Base-by-base conservation (phyloP, 2,329 filamentous ascomycete species). In the Penicillium sp. region DNA sequence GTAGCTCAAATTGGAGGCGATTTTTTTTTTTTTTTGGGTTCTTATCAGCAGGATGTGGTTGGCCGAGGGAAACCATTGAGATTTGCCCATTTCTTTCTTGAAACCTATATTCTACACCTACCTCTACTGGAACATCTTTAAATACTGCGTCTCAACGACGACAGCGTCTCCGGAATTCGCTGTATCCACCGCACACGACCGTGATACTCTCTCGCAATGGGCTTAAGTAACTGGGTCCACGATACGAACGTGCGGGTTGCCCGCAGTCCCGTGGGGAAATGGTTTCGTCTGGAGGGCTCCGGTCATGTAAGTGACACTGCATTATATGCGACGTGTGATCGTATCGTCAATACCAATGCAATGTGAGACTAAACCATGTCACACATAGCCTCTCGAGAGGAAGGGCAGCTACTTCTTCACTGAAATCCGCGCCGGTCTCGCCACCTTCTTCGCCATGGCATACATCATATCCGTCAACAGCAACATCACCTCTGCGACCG, bases 211-310 rank as follows among this genome's bases (percentile, higher is more conserved):
- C 3, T 38, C 50, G 53, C 4, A 33, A 67, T 68, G 66, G 57
- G 55, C 12, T 27, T 62, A 21, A 57, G 56, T 40, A 45, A 8
- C 13, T 68, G 66, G 64, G 58, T 68, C 47, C 58, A 65, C n/a
- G 60, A 68, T 59, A 68, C 65, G 37, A 73, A 73, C 41, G 50
- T 67, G 46, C 62, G 65, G 54, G 82, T 92, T 64, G 90, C 89
- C 60, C 78, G 77, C 62, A 87, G 86, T 70, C 73, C 81, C 35
- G 81, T 91, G 59, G 90, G 90, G 61, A 80, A 81, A 64, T 89
- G 87, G 79, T 96, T 96, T 77, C 85, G 86, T 64, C 84, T 96
- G 41, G 90, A 95, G 61, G 89, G 89, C 64, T 91, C 85, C 40
- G 90, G 90, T 68, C 89, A 93, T 83, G 89, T 90, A 83, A 80